Evolutionary conservation across 116 monocot species (phyloP).

Genomic region (Posidonia oceanica): DNA sequence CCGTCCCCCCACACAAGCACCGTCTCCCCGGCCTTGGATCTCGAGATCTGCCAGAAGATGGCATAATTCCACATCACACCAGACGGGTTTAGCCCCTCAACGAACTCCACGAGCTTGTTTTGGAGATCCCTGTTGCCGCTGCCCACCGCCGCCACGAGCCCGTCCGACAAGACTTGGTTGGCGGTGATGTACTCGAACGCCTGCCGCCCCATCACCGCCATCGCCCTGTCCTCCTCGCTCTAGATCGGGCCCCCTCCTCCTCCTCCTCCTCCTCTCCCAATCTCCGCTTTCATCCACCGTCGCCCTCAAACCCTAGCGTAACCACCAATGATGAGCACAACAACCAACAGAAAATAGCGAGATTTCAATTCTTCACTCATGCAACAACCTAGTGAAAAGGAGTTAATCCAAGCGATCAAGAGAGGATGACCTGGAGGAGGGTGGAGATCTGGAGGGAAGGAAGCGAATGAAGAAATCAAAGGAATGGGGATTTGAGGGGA

Average conservation of each 20-base stretch:
- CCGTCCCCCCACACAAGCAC: constrained; percentile 85
- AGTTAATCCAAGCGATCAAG: too few relatives aligned
- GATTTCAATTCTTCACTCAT: too few relatives aligned
- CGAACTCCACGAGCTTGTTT: constrained; percentile 46
- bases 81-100: constrained; percentile 29
- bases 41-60: constrained; percentile 84
- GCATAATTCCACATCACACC: constrained; percentile 41
- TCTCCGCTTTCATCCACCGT: constrained; percentile 18
- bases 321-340: not conserved
- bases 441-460: too few relatives aligned
- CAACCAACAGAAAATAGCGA: not conserved
- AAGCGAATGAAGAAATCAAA: too few relatives aligned
- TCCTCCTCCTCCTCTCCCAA: constrained; percentile 1
- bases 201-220: constrained; percentile 50
- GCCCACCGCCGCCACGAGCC: constrained; percentile 16
- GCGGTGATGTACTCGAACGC: constrained; percentile 65
- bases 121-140: constrained; percentile 29
- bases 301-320: too few relatives aligned
- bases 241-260: constrained; percentile 18
- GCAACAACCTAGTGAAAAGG: too few relatives aligned
- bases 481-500: too few relatives aligned
- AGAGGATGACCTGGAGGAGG: too few relatives aligned
- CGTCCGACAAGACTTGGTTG: constrained; percentile 26
- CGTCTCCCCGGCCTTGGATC: constrained; percentile 29
- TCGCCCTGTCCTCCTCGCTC: constrained; percentile 48